Percentiles rank a stretch among this genome's conserved stretches.
Evolutionary conservation across 306 rosid genomes (phyloP).

Genomic region (Geum urbanum): DNA sequence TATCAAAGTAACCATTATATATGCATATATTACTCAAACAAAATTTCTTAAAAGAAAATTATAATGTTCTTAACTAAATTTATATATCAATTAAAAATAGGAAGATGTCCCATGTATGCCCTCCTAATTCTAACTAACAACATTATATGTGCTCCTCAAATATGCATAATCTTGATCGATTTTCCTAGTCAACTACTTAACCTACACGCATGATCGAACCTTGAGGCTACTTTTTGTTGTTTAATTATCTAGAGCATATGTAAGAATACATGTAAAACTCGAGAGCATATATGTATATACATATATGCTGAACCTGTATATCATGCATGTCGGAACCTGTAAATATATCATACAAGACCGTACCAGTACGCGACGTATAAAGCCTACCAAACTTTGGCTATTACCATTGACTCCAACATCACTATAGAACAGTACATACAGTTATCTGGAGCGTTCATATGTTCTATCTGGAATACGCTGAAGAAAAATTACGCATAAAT

Average conservation of each 20-base stretch:
- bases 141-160: neutral
- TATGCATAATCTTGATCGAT: neutral
- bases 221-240: neutral
- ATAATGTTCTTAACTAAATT: no score
- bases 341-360: neutral
- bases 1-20: neutral
- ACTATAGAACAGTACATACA: neutral
- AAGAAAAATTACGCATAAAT: neutral
- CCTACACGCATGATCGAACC: neutral
- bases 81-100: neutral
- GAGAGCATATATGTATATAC: no score
- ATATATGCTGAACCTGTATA: no score
- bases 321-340: neutral
- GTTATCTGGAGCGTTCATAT: neutral
- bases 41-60: no score
- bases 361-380: neutral
- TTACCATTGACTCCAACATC: neutral
- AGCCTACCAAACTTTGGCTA: slow-evolving; percentile 1
- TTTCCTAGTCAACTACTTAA: neutral
- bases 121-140: neutral
- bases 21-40: neutral
- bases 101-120: neutral
- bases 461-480: neutral
- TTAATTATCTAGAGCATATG: neutral
- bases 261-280: no score